phyloP scores from a whole-genome alignment of 139 green algal genomes.

The Volvox africanus region DNA sequence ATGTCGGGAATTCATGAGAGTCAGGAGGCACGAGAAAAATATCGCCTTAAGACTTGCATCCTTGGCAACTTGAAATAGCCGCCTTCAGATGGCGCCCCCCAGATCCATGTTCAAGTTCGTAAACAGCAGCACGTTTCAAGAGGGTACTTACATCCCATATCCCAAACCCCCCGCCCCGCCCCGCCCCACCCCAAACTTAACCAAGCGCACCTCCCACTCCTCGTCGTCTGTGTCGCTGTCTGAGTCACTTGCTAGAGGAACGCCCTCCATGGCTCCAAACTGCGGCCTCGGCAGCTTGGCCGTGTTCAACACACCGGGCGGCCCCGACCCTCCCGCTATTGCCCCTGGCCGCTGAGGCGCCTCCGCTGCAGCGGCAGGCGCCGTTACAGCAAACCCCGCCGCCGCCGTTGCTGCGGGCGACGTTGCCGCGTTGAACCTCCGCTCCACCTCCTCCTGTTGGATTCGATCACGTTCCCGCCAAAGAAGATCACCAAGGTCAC shows the following conservation, averaged over 20 bases:
- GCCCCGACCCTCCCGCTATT: not conserved
- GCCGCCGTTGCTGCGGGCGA: not conserved
- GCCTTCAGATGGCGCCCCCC: no score
- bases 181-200: not conserved
- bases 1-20: no score
- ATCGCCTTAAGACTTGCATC: no score
- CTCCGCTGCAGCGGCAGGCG: not conserved
- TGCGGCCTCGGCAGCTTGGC: not conserved
- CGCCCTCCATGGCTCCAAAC: not conserved
- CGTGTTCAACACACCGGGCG: no score
- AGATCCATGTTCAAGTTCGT: not conserved
- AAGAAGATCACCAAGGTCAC: no score
- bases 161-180: not conserved
- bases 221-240: not conserved
- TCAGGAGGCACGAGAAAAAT: no score
- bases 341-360: not conserved
- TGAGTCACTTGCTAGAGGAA: not conserved
- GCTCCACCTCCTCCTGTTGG: not conserved
- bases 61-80: no score
- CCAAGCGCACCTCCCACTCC: not conserved
- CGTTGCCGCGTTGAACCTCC: not conserved
- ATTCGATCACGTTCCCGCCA: not conserved
- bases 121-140: not conserved
- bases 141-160: not conserved
- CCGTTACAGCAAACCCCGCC: not conserved